These are phyloP conservation scores for Symbiodinium pilosum DNA, from an alignment of 73 alveolate species.

Conservation along the genomic window DNA sequence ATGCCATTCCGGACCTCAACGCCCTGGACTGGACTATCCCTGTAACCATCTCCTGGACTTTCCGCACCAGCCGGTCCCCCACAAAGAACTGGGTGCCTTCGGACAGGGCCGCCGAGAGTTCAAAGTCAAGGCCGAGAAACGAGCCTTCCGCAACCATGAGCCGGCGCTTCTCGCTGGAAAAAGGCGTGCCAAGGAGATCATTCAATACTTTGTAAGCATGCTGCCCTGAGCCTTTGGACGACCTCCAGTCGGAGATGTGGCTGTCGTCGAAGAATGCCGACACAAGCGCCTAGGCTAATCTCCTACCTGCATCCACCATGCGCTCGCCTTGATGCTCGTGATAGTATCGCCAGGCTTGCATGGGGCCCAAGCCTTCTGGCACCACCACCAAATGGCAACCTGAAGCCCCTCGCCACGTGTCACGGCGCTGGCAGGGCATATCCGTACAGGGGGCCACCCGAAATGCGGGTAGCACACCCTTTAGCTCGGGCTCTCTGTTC, in stretches of 20 bases:
- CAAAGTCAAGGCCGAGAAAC: neutral
- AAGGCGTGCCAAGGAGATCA: neutral
- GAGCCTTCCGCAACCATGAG: neutral
- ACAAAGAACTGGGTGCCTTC: neutral
- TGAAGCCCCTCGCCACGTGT: no score
- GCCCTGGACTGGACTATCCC: neutral
- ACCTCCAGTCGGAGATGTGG: neutral
- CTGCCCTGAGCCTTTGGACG: neutral
- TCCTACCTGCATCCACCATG: no score
- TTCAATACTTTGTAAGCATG: neutral
- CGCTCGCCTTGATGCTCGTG: no score
- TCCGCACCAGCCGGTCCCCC: neutral
- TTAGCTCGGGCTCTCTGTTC: no score
- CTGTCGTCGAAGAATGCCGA: slow-evolving; percentile 8
- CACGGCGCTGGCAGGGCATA: no score
- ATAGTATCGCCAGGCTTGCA: no score
- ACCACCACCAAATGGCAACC: no score
- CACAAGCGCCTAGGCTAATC: neutral
- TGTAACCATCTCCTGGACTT: neutral
- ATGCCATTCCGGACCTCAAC: neutral
- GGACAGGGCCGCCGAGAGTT: neutral
- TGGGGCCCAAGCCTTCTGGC: no score
- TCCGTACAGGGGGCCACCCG: no score
- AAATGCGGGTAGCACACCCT: no score
- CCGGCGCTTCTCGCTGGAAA: neutral